Base-by-base conservation (phyloP, 2,329 filamentous ascomycete species). In the Septoria petroselini region DNA sequence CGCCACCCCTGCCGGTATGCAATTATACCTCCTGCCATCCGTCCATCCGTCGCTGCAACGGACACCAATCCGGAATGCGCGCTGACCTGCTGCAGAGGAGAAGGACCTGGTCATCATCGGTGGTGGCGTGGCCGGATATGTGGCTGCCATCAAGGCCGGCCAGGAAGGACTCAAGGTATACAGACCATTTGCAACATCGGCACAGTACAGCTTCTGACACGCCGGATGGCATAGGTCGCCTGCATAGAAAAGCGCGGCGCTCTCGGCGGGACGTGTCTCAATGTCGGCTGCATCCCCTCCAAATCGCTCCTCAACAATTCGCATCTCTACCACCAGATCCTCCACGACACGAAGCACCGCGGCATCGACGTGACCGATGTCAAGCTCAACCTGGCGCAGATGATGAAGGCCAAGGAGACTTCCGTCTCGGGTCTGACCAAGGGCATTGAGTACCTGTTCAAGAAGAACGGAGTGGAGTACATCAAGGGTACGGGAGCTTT, bases 301-400 rank as follows among this genome's bases (percentile, higher is more conserved):
- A 98, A 98, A 77, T 96, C 93, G 57, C 88, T 98, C 63, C 88
- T 98, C 72, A 98, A 97, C 85, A 98, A 97, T 81, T 96, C 93
- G 65, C 90, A 96, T 73, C 82, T 98, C 55, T 97, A 97, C 80
- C 91, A 97, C 78, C 86, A 91, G 75, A 86, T 96, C 68, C 83
- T 94, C 55, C 57, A 98, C 77, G 93, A 98, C 78, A 91, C 90
- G 61, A 95, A 96, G 77, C 83, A 87, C 74, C 89, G 93, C 71
- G 93, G 93, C 70, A 98, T 98, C 71, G 91, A 97, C 69, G 93
- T 98, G 63, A 85, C 87, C 68, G 89, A 95, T 75, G 91, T 98
- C 68, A 94, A 95, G 74, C 85, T 98, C 69, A 96, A 98, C 79
- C 81, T 98, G 38, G 74, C 78, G 65, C 85, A 93, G 72, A 90